Base-by-base conservation (phyloP, 257 asterid species). In the Linaria vulgaris region DNA sequence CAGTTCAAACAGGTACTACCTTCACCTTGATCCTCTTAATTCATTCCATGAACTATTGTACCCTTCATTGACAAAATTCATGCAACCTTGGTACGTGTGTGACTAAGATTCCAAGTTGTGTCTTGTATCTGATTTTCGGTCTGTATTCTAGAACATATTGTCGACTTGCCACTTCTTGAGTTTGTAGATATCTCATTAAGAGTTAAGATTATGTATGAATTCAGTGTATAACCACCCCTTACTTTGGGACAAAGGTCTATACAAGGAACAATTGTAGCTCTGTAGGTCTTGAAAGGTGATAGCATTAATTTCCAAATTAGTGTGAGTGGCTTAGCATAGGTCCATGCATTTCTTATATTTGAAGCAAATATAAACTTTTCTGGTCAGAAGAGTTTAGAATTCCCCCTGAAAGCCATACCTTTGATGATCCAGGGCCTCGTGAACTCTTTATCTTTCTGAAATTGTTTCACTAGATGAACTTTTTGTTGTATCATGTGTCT, bases 1-100 rank as follows among this genome's bases (percentile, higher is more conserved):
- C 74, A 80, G 72, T 69, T 87, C 96, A 80, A 83, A 83, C 73
- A 87, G 97, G 97, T 87, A 82, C 55, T 15, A 23, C 53, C 30
- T 64, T 61, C 52, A 8, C 57, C 23, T 59, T 68, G n/a, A 53
- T 41, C 46, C 53, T 64, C 48, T 30, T 51, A 34, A 47, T 55
- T 6, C n/a, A 64, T 57, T 48, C 23, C 30, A 8, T 52, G 8
- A 46, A 25, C 50, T 24, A 39, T 72, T 19, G 21, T 14, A 37
- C 0, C 48, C 20, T 27, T 22, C 38, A 6, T 31, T 21, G 12
- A 19, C 50, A 17, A 38, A 25, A 25, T 30, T 24, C 10, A 17
- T 3, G 10, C 44, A 56, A 20, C 63, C n/a, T 30, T 43, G n/a
- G 25, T 64, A 59, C 53, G 21, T 37, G 24, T 53, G 23, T 50